Evolutionary conservation across 768 basidiomycete genomes (phyloP), one percentile per base, ranked within the genome.

Genomic region (Kwoniella sp.): DNA sequence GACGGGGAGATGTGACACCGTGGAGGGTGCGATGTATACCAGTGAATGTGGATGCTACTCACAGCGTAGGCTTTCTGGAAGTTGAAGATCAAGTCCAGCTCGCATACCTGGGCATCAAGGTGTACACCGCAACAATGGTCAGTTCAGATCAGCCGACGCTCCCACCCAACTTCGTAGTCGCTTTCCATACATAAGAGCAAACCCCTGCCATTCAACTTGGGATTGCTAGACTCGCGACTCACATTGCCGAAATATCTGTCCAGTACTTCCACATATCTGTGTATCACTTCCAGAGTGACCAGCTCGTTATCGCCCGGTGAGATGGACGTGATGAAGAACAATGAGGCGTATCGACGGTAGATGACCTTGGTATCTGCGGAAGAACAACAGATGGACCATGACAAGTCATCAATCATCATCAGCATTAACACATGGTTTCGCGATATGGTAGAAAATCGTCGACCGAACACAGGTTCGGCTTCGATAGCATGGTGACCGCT

Each of bases 51-150:
- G n/a, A n/a, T n/a, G n/a, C n/a, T 45, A 72, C 83, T 25, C 52
- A 83, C 93, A 3, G 91, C 87, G 78, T 93, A 96, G 1, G 94
- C 95, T 80, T 93, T 91, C 78, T 97, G 91, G 79, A 97, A 97
- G 83, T 96, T 96, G 86, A 96, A 98, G 71, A 97, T 95, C 58
- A 98, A 83, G 81, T 97, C 95, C 62, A 97, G 83, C 79, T 98
- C 95, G 82, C 83, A 85, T 4, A 84, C 82, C 81, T 81, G 63
- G 50, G n/a, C n/a, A n/a, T n/a, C n/a, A n/a, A n/a, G n/a, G n/a
- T n/a, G n/a, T n/a, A n/a, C 17, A 25, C 29, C 4, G 65, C 45
- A 31, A 70, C n/a, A n/a, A n/a, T n/a, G n/a, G n/a, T n/a, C n/a
- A n/a, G n/a, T n/a, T n/a, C n/a, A n/a, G 67, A 48, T 29, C 28